Evolutionary conservation across 345 rosid species (phyloP), one percentile per base, ranked within the genome.

Genomic region (Passiflora organensis): DNA sequence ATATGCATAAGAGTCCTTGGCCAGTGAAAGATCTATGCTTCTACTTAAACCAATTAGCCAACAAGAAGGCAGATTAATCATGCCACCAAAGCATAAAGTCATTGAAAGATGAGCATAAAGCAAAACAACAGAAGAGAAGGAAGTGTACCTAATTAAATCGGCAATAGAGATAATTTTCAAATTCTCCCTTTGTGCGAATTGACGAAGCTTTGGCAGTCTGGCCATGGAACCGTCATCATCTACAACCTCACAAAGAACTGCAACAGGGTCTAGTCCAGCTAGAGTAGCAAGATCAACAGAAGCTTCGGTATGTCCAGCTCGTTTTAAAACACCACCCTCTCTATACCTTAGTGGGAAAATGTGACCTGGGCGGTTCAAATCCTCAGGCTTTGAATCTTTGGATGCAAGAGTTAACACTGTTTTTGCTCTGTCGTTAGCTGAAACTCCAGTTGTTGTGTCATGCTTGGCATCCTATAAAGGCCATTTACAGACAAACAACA

Each of bases 221-320:
- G 87, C 97, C 94, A 90, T 84, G 56, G 94, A 87, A 32, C 95
- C 97, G 72, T 87, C 97, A 67, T 90, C 91, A 68, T 80, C 94
- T 48, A 82, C 93, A 53, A 84, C 69, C 80, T 87, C 94, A 62
- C 95, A 90, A 11, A 90, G 74, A 63, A 85, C 85, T 47, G 77
- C 94, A 53, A 80, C 87, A 52, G 97, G 97, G 16, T 76, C 77
- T 13, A 84, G 62, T 59, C 95, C 95, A 67, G 97, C 95, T 47
- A 87, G 78, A 62, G 82, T 49, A 9, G 91, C 71, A 52, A 90
- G 94, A 78, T 90, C 97, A 68, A 83, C 87, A 43, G 96, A 77
- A 64, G 94, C 96, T 75, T 90, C 96, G 22, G 97, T 90, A 64
- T 90, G 97, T 25, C 97, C 96, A 70, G 97, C 94, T 63, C 97